Evolutionary conservation across 164 flowering plant species (phyloP).

Genomic region (Liriodendron chinense): DNA sequence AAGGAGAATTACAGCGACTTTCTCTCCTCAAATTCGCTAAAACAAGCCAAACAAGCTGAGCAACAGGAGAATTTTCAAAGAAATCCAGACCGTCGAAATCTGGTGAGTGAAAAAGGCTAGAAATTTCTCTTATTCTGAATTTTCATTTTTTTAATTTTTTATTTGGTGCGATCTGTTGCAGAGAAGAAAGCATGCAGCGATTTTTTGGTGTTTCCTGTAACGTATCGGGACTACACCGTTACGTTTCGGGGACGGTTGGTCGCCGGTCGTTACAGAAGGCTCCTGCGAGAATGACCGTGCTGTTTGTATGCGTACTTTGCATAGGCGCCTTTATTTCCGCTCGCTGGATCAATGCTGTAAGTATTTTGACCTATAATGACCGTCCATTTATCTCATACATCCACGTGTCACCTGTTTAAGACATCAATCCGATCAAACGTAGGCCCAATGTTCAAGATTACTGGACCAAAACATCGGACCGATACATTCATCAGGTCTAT

Average conservation of each 20-base stretch:
- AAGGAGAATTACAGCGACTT: too few relatives aligned
- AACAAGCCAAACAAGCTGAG: not conserved
- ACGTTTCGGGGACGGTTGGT: not conserved
- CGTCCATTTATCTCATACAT: not conserved
- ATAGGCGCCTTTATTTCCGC: slow-evolving; percentile 7
- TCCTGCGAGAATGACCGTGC: not conserved
- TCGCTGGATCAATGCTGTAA: slow-evolving; percentile 5
- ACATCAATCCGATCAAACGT: too few relatives aligned
- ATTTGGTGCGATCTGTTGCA: not conserved
- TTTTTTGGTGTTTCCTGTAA: too few relatives aligned
- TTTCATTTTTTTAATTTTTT: not conserved
- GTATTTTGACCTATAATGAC: not conserved
- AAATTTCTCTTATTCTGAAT: not conserved
- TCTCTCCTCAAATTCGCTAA: not conserved
- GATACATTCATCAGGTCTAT: not conserved
- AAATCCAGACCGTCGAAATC: not conserved
- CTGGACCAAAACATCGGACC: too few relatives aligned
- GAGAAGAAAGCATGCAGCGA: not conserved
- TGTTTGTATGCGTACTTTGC: not conserved
- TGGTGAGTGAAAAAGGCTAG: not conserved
- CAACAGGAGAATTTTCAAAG: not conserved
- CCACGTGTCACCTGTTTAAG: too few relatives aligned
- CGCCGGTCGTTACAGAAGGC: slow-evolving; percentile 1
- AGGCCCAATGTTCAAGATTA: too few relatives aligned
- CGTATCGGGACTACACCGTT: not conserved